phyloP scores from a whole-genome alignment of 2,329 filamentous ascomycete species.

The Cladophialophora carrionii region DNA sequence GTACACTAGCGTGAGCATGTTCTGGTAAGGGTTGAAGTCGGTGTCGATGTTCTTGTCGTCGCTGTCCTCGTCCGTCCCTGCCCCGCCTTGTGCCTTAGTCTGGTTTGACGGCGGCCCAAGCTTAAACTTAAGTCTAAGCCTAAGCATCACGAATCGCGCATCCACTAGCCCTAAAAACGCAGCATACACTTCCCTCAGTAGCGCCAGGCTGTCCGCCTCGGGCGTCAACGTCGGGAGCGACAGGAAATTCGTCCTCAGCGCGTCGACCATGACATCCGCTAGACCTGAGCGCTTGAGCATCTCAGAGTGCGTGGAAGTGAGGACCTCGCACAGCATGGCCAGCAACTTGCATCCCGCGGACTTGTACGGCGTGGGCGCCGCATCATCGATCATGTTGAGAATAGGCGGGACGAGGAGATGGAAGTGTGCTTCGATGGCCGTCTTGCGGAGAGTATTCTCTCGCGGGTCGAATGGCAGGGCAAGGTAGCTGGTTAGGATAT shows the following conservation, averaged over 20 bases:
- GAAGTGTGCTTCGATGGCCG: slow-evolving; percentile 48
- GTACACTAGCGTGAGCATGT: slow-evolving; percentile 53
- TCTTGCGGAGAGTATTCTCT: slow-evolving; percentile 13
- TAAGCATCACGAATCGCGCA: slow-evolving; percentile 42
- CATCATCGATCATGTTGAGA: slow-evolving; percentile 51
- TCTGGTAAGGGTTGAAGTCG: slow-evolving; percentile 46
- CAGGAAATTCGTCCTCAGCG: slow-evolving; percentile 65
- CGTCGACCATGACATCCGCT: slow-evolving; percentile 52
- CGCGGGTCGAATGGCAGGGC: slow-evolving; percentile 8
- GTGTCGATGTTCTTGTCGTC: slow-evolving; percentile 42
- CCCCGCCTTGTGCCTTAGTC: slow-evolving; percentile 1
- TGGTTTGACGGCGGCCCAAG: not conserved
- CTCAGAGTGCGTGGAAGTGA: slow-evolving; percentile 40
- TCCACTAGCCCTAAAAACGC: slow-evolving; percentile 64
- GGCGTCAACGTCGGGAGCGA: slow-evolving; percentile 78
- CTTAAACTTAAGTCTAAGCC: not conserved
- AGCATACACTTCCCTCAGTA: slow-evolving; percentile 69
- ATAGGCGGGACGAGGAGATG: slow-evolving; percentile 51
- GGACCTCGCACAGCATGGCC: slow-evolving; percentile 42
- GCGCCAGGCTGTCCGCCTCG: slow-evolving; percentile 66
- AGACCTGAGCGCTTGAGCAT: slow-evolving; percentile 51
- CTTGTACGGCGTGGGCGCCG: slow-evolving; percentile 43
- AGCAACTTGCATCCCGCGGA: slow-evolving; percentile 47
- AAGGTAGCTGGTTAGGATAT: slow-evolving; percentile 25
- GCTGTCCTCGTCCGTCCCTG: slow-evolving; percentile 1